Evolutionary conservation across 2,329 filamentous ascomycete genomes (phyloP).

Genomic region (Leptodontidium sp.): DNA sequence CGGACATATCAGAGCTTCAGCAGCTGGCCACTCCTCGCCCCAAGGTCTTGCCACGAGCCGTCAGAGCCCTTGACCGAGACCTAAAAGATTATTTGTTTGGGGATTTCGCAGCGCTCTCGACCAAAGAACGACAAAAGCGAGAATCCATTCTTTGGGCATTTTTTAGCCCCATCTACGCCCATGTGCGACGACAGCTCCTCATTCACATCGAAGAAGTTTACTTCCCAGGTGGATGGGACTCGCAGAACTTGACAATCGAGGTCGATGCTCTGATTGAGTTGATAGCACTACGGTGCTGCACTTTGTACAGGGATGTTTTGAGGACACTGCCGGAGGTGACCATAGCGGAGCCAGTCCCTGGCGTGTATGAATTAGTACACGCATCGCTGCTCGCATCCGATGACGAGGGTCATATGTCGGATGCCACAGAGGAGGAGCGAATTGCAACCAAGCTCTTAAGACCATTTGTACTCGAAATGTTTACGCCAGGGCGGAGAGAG

Average conservation of each 20-base stretch:
- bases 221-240: neutral
- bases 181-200: neutral
- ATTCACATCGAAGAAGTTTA: neutral
- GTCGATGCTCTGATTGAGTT: neutral
- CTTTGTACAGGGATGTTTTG: conserved; percentile 1
- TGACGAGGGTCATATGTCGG: neutral
- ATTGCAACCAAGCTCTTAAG: neutral
- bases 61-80: neutral
- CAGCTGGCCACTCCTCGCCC: neutral
- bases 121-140: neutral
- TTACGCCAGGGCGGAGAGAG: neutral
- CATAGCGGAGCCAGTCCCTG: conserved; percentile 3
- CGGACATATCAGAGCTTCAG: neutral
- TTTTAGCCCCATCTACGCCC: neutral
- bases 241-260: neutral
- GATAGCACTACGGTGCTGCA: neutral
- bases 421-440: neutral
- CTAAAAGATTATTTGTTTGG: conserved; percentile 14
- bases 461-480: neutral
- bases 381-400: neutral
- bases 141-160: neutral
- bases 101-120: conserved; percentile 1
- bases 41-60: neutral
- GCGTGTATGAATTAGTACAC: conserved; percentile 2
- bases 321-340: neutral